Base-by-base conservation (phyloP, 2,329 filamentous ascomycete species). In the Botrytis galanthina region DNA sequence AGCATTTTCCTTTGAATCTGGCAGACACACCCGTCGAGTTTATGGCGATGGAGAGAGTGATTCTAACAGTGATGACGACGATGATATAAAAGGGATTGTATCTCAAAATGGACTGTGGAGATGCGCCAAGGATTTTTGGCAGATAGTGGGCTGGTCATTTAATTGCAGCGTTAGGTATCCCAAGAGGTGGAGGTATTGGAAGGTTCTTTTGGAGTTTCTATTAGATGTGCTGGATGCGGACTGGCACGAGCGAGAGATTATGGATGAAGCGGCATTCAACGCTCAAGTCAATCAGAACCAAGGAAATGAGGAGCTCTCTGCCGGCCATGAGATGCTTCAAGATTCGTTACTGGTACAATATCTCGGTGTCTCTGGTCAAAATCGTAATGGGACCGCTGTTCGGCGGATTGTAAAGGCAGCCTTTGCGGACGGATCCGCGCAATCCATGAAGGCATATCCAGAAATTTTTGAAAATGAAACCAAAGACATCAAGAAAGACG, bases 71-170 rank as follows among this genome's bases (percentile, higher is more conserved):
- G 18, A 86, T 88, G 63, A 61, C n/a, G 71, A 60, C 46, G 83
- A 60, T 48, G 83, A 84, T 16, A 83, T 94, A 51, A 84, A 85
- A 60, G 86, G 88, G 10, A 85, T 86, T 16, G 85, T 94, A 73
- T 90, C 91, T 1, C 87, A 88, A 69, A 84, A 87, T 22, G 86
- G 89, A 61, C 91, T 98, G 2, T 97, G 93, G 89, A 84, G 84
- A 26, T 87, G 89, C n/a, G 93, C 92, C 0, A 90, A 93, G 75
- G 93, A 97, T 80, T 97, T 98, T 79, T 99, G 96, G 94, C 88
- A 90, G 60, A 88, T 93, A 0, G 87, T 96, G 0, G 96, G 95
- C 5, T 98, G 96, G 96, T 92, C 93, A 0, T 94, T 98, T 81
- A 96, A 95, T 80, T 98, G 95, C 83, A 95, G 93, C 70, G 87